Evolutionary conservation across 2,329 filamentous ascomycete genomes (phyloP).

Genomic region (Cladophialophora immunda): DNA sequence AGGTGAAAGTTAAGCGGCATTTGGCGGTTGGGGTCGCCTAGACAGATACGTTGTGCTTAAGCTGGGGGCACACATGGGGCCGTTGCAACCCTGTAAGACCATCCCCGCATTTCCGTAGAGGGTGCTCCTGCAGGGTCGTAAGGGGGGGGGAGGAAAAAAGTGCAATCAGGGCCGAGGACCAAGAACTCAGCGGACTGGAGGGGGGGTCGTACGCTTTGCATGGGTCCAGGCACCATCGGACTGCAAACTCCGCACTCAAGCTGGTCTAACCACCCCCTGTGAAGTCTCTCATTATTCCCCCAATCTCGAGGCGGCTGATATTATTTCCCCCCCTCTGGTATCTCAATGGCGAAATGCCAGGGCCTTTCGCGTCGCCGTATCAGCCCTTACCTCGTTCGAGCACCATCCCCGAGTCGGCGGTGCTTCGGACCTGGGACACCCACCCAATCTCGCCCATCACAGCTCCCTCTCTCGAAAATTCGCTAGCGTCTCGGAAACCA

Average conservation of each 20-base stretch:
- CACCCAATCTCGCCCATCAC: constrained; percentile 32
- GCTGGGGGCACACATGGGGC: background rate
- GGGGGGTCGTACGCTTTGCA: too few relatives aligned
- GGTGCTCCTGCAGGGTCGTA: background rate
- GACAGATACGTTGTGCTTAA: background rate
- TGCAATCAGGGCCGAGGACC: background rate
- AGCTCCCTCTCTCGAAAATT: constrained; percentile 26
- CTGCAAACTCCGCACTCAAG: too few relatives aligned
- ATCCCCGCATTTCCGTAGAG: constrained; percentile 15
- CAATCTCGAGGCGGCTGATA: background rate
- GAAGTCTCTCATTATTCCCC: too few relatives aligned
- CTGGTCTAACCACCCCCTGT: too few relatives aligned
- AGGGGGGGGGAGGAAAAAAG: background rate
- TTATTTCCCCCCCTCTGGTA: background rate
- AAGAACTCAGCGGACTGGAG: background rate
- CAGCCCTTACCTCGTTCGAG: background rate
- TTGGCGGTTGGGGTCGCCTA: background rate
- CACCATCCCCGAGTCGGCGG: background rate
- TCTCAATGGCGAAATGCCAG: too few relatives aligned
- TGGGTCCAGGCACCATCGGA: too few relatives aligned
- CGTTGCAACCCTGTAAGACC: constrained; percentile 3
- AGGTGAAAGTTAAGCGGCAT: constrained; percentile 12
- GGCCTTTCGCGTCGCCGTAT: background rate
- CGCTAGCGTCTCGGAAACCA: constrained; percentile 34
- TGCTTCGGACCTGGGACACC: background rate